A percentile compares a stretch with the other conserved stretches of the same genome.
Evolutionary conservation across 2,329 filamentous ascomycete genomes (phyloP).

Genomic region (Colletotrichum godetiae): DNA sequence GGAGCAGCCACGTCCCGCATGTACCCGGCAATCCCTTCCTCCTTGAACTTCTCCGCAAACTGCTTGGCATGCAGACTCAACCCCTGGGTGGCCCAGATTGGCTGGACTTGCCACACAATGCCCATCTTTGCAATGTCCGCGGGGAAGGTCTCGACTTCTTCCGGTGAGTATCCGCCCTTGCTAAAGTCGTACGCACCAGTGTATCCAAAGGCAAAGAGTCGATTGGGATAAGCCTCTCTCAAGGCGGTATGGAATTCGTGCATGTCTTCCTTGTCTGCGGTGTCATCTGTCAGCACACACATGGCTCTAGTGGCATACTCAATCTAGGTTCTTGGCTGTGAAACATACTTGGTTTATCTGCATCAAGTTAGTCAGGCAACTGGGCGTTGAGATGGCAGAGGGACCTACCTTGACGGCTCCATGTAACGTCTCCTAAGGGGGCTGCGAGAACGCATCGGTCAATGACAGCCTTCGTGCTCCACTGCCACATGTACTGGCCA

Average conservation of each 20-base stretch:
- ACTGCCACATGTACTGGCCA: neutral
- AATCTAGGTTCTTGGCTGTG: neutral
- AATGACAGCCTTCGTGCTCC: neutral
- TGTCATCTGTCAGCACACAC: neutral
- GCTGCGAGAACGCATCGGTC: neutral
- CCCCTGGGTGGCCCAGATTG: constrained; percentile 50
- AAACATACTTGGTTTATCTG: neutral
- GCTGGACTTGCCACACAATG: constrained; percentile 54
- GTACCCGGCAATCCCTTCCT: constrained; percentile 50
- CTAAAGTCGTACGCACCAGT: neutral
- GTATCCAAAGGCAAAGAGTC: neutral
- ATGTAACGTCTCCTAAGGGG: neutral
- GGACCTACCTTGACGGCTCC: neutral
- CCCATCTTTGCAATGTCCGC: neutral
- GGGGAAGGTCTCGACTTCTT: neutral
- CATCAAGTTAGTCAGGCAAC: neutral
- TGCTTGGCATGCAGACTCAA: constrained; percentile 47
- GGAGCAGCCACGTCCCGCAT: constrained; percentile 24
- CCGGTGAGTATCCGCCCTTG: neutral
- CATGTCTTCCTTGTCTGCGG: neutral
- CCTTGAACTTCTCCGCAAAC: constrained; percentile 47
- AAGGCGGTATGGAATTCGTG: no score
- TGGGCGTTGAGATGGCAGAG: neutral
- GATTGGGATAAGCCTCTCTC: neutral
- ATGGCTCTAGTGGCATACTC: neutral